Evolutionary conservation across 208 protist genomes (phyloP), one percentile per base, ranked within the genome.

Genomic region (Trypanosoma conorhini): DNA sequence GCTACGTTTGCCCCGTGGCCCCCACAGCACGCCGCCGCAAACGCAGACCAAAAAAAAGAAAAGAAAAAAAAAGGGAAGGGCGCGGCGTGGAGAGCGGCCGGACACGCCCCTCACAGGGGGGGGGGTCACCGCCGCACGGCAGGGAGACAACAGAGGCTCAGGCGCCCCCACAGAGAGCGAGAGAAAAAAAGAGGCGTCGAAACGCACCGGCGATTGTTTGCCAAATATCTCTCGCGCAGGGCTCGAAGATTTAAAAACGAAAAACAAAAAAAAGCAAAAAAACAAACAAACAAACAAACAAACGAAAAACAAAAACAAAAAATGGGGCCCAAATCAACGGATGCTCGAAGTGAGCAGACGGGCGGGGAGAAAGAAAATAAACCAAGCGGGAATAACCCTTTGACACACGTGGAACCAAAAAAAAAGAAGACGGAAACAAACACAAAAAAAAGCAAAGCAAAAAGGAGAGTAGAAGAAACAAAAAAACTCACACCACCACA

Each of bases 391-490:
- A n/a, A n/a, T n/a, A n/a, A n/a, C n/a, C n/a, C n/a, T n/a, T n/a
- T n/a, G n/a, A n/a, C n/a, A 42, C 12, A 12, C 38, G 38, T 42
- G 12, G 12, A 42, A 42, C 5, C 5, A 12, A 42, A 60, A 51
- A 54, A 42, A 64, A 63, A 28, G 52, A n/a, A 63, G 61, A 67
- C 57, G 31, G 31, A 33, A 54, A 30, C 28, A 60, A 60, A 52
- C 38, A 42, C 21, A 46, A 57, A 59, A 57, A 76, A 42, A 70
- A 26, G 26, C 13, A 74, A 68, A 28, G 44, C 68, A 77, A 69
- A 61, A 54, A 72, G 67, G 38, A 77, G 72, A 52, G 19, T 24
- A 48, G 58, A 65, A 38, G 60, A 64, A 56, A 72, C 63, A 68
- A 62, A 67, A 62, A 38, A 69, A 24, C 57, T 7, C 8, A 56